These are phyloP conservation scores for Penicillium sp. DNA, from an alignment of 2,329 filamentous ascomycete species.

Conservation along the genomic window DNA sequence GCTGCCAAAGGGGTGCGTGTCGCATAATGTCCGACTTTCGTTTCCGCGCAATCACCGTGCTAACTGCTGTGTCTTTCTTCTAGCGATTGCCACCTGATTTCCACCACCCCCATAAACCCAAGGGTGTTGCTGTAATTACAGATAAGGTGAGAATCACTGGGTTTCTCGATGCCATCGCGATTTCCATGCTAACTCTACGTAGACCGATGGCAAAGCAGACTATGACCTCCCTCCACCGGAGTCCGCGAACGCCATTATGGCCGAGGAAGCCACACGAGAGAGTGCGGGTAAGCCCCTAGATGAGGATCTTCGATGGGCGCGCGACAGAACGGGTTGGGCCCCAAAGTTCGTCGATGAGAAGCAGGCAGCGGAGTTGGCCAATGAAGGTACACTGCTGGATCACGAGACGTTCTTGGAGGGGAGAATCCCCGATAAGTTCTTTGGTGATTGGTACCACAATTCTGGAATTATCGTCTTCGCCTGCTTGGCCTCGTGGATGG, in stretches of 20 bases:
- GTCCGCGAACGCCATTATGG: slow-evolving; percentile 50
- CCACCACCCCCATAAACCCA: slow-evolving; percentile 49
- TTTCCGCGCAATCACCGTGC: background rate
- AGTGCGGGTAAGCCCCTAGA: slow-evolving; percentile 51
- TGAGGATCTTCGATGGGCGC: slow-evolving; percentile 55
- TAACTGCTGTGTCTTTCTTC: slow-evolving; percentile 10
- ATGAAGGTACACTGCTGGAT: slow-evolving; percentile 69
- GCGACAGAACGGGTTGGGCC: slow-evolving; percentile 76
- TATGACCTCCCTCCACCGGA: slow-evolving; percentile 76
- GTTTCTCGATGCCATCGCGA: background rate
- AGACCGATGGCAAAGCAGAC: slow-evolving; percentile 66
- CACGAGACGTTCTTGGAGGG: slow-evolving; percentile 85
- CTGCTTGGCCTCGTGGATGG: slow-evolving; percentile 83
- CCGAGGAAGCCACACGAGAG: slow-evolving; percentile 57
- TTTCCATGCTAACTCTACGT: slow-evolving; percentile 3
- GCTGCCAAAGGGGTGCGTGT: slow-evolving; percentile 70
- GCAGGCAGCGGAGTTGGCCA: slow-evolving; percentile 53
- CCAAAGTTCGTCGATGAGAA: slow-evolving; percentile 69
- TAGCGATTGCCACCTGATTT: slow-evolving; percentile 65
- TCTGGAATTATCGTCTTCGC: slow-evolving; percentile 91
- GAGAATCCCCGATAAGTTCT: slow-evolving; percentile 83
- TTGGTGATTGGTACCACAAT: slow-evolving; percentile 98
- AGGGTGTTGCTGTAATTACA: slow-evolving; percentile 60
- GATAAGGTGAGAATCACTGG: slow-evolving; percentile 57
- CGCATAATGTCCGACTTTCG: background rate